Percentiles rank a stretch among this genome's conserved stretches.
These are phyloP conservation scores for Xerocomus nothofagi DNA, from an alignment of 1,284 basidiomycete genomes.

Conservation along the genomic window DNA sequence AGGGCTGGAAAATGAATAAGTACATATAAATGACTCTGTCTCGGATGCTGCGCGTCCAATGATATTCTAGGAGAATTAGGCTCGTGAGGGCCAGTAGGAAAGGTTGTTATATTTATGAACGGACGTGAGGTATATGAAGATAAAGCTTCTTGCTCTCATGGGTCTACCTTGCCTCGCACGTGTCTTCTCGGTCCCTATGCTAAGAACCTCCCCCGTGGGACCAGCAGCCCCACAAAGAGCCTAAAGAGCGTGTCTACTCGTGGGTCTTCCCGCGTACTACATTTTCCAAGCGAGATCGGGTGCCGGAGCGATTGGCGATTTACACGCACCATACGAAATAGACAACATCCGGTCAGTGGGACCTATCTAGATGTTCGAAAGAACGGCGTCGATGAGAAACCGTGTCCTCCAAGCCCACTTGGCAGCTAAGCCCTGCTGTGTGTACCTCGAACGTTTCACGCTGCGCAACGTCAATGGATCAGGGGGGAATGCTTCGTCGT, in stretches of 20 bases:
- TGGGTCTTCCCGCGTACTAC: neutral
- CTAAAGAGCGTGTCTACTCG: neutral
- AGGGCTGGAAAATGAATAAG: neutral
- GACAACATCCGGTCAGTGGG: neutral
- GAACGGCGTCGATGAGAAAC: neutral
- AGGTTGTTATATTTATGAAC: neutral
- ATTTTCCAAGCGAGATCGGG: neutral
- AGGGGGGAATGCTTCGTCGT: too few species aligned
- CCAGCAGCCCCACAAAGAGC: neutral
- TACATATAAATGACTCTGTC: slow-evolving; percentile 6
- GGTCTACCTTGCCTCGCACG: neutral
- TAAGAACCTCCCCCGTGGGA: too few species aligned
- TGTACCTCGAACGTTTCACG: slow-evolving; percentile 2
- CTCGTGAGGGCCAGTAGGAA: slow-evolving; percentile 1
- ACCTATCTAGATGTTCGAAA: neutral
- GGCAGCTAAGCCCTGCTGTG: neutral
- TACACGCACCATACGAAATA: slow-evolving; percentile 1
- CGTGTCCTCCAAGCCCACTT: neutral
- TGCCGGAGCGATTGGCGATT: neutral
- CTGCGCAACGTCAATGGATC: too few species aligned
- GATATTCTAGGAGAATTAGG: slow-evolving; percentile 1
- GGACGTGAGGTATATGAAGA: neutral
- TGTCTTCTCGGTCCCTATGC: neutral
- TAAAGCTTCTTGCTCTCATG: neutral
- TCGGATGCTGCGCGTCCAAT: neutral